phyloP scores from a whole-genome alignment of 2,329 filamentous ascomycete species.

The Anisogramma anomala region DNA sequence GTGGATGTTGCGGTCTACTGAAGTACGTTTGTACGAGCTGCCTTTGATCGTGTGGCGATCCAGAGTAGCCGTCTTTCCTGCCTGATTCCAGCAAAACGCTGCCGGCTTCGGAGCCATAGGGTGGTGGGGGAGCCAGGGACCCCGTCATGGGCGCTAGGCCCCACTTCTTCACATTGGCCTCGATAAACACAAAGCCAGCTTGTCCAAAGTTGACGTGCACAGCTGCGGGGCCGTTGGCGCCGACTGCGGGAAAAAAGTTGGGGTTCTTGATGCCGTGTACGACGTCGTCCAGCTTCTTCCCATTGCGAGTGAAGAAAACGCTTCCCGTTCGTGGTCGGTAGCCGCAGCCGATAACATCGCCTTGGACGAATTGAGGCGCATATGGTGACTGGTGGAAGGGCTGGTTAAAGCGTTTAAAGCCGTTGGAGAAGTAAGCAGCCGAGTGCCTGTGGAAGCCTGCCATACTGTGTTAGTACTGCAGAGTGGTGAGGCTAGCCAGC shows the following conservation, averaged over 20 bases:
- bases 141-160: constrained; percentile 92
- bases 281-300: constrained; percentile 92
- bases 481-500: background rate
- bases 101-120: constrained; percentile 93
- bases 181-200: constrained; percentile 96
- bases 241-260: constrained; percentile 97
- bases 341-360: constrained; percentile 90
- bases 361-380: constrained; percentile 75
- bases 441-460: constrained; percentile 85
- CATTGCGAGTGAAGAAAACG: constrained; percentile 96
- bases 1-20: constrained; percentile 22
- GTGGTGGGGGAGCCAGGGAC: constrained; percentile 85
- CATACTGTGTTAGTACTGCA: background rate
- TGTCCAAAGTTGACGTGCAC: constrained; percentile 98
- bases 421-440: constrained; percentile 80
- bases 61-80: constrained; percentile 45
- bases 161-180: constrained; percentile 99
- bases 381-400: constrained; percentile 74
- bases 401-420: constrained; percentile 81
- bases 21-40: constrained; percentile 35
- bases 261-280: constrained; percentile 85
- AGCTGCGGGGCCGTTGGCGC: constrained; percentile 82
- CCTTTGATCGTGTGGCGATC: constrained; percentile 28
- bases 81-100: constrained; percentile 90
- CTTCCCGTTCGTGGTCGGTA: constrained; percentile 90